A percentile compares a stretch with the other conserved stretches of the same genome.
These are phyloP conservation scores for Barbatosphaeria neglecta DNA, from an alignment of 495 filamentous ascomycete species.

Conservation along the genomic window DNA sequence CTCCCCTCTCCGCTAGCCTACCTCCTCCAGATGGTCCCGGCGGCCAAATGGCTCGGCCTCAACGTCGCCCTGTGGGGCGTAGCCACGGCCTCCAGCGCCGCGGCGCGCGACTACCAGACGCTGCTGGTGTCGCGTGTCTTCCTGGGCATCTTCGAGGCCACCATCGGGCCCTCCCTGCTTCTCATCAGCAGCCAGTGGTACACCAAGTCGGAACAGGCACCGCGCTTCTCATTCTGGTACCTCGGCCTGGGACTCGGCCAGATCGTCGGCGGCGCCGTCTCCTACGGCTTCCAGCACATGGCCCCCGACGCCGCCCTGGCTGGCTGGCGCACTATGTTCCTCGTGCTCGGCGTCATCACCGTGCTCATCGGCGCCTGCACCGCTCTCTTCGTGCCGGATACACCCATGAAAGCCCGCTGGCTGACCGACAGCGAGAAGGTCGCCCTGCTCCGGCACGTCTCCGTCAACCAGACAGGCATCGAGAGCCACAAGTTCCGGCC, in stretches of 20 bases:
- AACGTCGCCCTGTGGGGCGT: slow-evolving; percentile 5
- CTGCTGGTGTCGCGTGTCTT: slow-evolving; percentile 39
- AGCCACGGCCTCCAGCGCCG: slow-evolving; percentile 26
- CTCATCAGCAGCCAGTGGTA: slow-evolving; percentile 47
- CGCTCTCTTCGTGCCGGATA: slow-evolving; percentile 39
- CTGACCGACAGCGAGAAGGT: slow-evolving; percentile 38
- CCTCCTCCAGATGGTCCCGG: slow-evolving; percentile 1
- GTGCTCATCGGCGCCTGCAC: slow-evolving; percentile 34
- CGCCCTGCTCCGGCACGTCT: slow-evolving; percentile 23
- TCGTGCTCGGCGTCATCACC: slow-evolving; percentile 44
- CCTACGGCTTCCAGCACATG: slow-evolving; percentile 50
- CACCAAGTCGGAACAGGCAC: slow-evolving; percentile 48
- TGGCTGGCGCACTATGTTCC: slow-evolving; percentile 55
- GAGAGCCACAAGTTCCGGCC: slow-evolving; percentile 39
- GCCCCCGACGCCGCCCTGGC: slow-evolving; percentile 23
- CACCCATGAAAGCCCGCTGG: slow-evolving; percentile 39
- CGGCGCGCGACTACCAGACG: slow-evolving; percentile 20
- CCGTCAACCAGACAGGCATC: slow-evolving; percentile 37
- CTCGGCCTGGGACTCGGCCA: slow-evolving; percentile 49
- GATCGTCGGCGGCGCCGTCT: slow-evolving; percentile 50
- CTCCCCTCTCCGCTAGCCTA: neutral
- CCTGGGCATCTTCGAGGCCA: slow-evolving; percentile 51
- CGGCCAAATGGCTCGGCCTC: neutral
- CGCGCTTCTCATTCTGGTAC: slow-evolving; percentile 56
- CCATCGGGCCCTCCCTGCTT: slow-evolving; percentile 48